Evolutionary conservation across 164 flowering plant species (phyloP).

Genomic region (Macadamia integrifolia): DNA sequence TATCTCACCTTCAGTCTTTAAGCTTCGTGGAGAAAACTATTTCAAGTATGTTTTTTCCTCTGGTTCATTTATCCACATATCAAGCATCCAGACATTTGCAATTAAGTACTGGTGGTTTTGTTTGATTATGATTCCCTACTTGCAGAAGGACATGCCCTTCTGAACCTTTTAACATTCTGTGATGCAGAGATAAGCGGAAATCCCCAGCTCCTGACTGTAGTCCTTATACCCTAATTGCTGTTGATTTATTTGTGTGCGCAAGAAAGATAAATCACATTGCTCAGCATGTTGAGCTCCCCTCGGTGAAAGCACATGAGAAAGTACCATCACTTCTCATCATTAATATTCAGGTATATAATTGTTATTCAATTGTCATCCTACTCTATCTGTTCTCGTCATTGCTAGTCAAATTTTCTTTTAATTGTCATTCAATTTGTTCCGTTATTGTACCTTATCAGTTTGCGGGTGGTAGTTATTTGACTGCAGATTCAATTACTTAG

Average conservation of each 20-base stretch:
- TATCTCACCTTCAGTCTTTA: slow-evolving; percentile 73
- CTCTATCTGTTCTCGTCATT: neutral
- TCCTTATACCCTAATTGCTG: slow-evolving; percentile 82
- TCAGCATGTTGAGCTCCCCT: slow-evolving; percentile 87
- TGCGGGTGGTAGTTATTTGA: neutral
- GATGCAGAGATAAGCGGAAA: slow-evolving; percentile 80
- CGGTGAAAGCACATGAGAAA: slow-evolving; percentile 46
- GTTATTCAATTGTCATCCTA: neutral
- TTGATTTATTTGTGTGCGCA: slow-evolving; percentile 71
- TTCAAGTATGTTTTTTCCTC: slow-evolving; percentile 54
- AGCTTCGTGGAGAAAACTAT: slow-evolving; percentile 77
- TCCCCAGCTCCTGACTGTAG: slow-evolving; percentile 53
- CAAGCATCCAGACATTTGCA: neutral
- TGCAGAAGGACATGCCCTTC: neutral
- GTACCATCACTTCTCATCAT: slow-evolving; percentile 77
- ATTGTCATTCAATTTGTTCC: neutral
- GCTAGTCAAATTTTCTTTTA: neutral
- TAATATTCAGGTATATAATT: slow-evolving; percentile 71
- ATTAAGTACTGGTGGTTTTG: slow-evolving; percentile 3
- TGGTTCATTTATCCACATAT: neutral
- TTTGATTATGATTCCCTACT: neutral
- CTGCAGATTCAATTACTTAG: neutral
- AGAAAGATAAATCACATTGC: slow-evolving; percentile 89
- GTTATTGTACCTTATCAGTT: neutral
- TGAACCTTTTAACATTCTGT: slow-evolving; percentile 4